phyloP scores from a whole-genome alignment of 225 moss, liverwort and hornwort genomes.

The Neckera pumila region DNA sequence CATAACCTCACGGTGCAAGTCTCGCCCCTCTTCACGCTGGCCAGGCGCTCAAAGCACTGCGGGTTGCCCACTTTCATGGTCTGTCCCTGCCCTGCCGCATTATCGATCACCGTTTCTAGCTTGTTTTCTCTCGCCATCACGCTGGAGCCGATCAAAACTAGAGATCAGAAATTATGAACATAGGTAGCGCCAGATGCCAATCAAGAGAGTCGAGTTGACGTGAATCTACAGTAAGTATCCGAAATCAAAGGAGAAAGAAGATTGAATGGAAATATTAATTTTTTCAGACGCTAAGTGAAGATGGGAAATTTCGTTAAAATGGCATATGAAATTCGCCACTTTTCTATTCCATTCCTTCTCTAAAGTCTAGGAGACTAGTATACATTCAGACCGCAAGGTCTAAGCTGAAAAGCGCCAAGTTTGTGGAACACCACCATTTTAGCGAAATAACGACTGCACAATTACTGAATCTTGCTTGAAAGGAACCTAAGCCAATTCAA shows the following conservation, averaged over 20 bases:
- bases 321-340: too few species aligned
- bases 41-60: neutral
- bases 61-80: constrained; percentile 1
- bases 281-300: neutral
- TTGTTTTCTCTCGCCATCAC: neutral
- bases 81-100: neutral
- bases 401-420: too few species aligned
- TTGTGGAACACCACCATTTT: too few species aligned
- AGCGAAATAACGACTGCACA: neutral
- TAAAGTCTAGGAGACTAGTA: too few species aligned
- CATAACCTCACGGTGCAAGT: neutral
- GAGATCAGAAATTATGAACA: neutral
- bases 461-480: neutral
- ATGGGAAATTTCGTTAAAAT: too few species aligned
- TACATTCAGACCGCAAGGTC: too few species aligned
- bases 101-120: neutral
- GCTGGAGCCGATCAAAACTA: neutral
- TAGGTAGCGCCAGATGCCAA: neutral
- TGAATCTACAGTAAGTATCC: neutral
- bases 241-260: neutral
- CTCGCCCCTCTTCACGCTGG: neutral
- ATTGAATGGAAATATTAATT: neutral
- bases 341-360: too few species aligned
- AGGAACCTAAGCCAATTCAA: neutral
- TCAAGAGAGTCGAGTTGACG: neutral